These are phyloP conservation scores for Lophium mytilinum DNA, from an alignment of 495 filamentous ascomycete species.

Conservation along the genomic window DNA sequence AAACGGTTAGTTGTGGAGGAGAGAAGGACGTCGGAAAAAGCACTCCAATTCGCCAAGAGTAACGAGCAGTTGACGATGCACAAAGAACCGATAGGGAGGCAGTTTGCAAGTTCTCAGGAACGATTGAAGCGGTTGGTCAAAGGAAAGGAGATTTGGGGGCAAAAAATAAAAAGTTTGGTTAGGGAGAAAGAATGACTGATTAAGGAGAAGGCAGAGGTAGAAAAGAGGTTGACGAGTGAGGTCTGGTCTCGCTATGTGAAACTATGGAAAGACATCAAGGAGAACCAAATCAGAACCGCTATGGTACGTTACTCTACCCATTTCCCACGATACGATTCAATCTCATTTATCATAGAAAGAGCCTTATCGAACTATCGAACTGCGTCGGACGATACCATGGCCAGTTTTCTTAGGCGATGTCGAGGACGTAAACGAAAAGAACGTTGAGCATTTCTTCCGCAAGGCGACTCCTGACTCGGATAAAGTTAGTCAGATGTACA, in stretches of 20 bases:
- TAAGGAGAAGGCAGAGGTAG: background rate
- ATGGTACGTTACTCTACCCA: too few species aligned
- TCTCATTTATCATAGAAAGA: too few species aligned
- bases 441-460: background rate
- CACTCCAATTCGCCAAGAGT: background rate
- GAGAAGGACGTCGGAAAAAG: background rate
- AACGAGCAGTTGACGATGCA: too few species aligned
- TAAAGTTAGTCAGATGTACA: background rate
- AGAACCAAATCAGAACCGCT: background rate
- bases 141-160: background rate
- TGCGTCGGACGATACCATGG: conserved; percentile 1
- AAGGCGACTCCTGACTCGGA: background rate
- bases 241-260: background rate
- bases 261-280: conserved; percentile 1
- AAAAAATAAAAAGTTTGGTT: too few species aligned
- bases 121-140: conserved; percentile 1
- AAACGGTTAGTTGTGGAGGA: too few species aligned
- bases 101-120: background rate
- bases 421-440: background rate
- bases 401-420: background rate
- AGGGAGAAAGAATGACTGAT: background rate
- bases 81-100: background rate
- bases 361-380: background rate
- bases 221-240: background rate
- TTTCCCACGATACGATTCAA: too few species aligned